Base-by-base conservation (phyloP, 768 basidiomycete genomes). In the Jaapia argillacea region DNA sequence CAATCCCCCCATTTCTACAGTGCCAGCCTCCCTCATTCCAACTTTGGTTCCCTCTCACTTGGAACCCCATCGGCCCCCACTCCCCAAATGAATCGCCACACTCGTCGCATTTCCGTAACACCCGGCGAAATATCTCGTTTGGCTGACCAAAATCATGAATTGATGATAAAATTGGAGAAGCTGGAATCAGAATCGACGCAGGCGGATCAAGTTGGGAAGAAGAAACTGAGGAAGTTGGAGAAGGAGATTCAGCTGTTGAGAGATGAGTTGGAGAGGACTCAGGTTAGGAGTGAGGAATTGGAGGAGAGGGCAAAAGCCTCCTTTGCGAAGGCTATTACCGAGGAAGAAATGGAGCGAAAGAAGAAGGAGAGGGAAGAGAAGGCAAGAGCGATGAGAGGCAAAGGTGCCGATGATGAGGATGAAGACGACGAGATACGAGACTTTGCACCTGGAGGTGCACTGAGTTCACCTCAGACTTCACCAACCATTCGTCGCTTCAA, bases 71-170 rank as follows among this genome's bases (percentile, higher is more conserved):
- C 58, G 54, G 43, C 50, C 45, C 33, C 53, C 28, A 10, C 28
- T 10, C 10, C 16, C 10, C n/a, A n/a, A n/a, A 10, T 10, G 10
- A 33, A 16, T 10, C 50, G 44, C 31, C 56, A 45, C 42, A 49
- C 64, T 1, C 69, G 71, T 26, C 70, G 74, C 40, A 70, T 83
- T 36, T 78, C 83, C 36, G 73, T 85, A 43, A 77, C 81, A 3
- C 77, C 78, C 1, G 63, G 72, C 13, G 85, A 88, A 45, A 69
- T 91, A 22, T 74, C 78, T 2, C 66, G 74, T 5, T 74, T 91
- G 35, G 74, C 84, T 1, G 84, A 87, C 54, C 87, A 92, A 61
- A 92, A 92, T 52, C 77, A 80, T 0, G 86, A 91, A 49, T 77
- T 92, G 13, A 62, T 85, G 3, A 62, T 70, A 21, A 86, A 87